phyloP scores from a whole-genome alignment of 768 basidiomycete species.

The Rhodotorula paludigena region DNA sequence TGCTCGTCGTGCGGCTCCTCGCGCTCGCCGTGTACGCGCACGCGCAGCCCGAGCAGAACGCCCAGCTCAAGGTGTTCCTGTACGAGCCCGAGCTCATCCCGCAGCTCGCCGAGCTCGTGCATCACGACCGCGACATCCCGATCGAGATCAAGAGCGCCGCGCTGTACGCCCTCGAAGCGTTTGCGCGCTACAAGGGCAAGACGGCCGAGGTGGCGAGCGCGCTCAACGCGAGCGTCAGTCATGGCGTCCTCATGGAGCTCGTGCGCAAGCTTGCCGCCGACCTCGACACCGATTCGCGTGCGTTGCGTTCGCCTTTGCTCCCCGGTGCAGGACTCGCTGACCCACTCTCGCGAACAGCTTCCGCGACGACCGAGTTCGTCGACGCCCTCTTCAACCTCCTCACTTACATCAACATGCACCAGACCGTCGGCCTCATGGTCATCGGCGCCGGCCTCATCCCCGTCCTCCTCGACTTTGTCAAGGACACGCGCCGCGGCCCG shows the following conservation, averaged over 20 bases:
- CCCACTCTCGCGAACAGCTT: neutral
- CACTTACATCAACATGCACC: slow-evolving; percentile 76
- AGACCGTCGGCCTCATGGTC: slow-evolving; percentile 84
- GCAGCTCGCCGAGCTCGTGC: slow-evolving; percentile 82
- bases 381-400: slow-evolving; percentile 83
- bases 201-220: slow-evolving; percentile 81
- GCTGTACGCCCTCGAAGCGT: slow-evolving; percentile 81
- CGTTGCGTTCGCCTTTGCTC: slow-evolving; percentile 35
- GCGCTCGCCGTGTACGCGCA: slow-evolving; percentile 74
- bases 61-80: slow-evolving; percentile 75
- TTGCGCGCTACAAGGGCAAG: slow-evolving; percentile 75
- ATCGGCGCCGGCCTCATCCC: slow-evolving; percentile 89
- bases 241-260: slow-evolving; percentile 85
- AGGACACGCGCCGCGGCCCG: slow-evolving; percentile 65
- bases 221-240: slow-evolving; percentile 91
- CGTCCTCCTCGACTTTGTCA: slow-evolving; percentile 79
- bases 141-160: slow-evolving; percentile 74
- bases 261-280: slow-evolving; percentile 74
- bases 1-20: slow-evolving; percentile 72
- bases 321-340: neutral
- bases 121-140: slow-evolving; percentile 65
- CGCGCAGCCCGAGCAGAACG: slow-evolving; percentile 32
- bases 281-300: slow-evolving; percentile 51
- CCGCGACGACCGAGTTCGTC: slow-evolving; percentile 45
- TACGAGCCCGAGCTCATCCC: slow-evolving; percentile 89